phyloP scores from a whole-genome alignment of 371 early-diverging fungal species.

The Haplosporangium sp. region DNA sequence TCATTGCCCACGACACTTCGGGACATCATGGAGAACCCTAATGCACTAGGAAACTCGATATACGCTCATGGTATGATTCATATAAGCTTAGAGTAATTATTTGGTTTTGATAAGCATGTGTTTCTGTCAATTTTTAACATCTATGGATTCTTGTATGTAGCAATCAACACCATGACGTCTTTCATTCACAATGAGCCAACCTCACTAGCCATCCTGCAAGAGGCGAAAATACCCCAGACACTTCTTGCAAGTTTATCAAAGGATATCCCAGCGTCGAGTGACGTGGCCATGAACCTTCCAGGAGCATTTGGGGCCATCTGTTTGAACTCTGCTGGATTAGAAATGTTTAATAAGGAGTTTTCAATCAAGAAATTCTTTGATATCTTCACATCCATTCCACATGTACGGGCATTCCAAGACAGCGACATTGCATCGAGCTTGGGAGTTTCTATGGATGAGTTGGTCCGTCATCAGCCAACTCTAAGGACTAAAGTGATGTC shows the following conservation, averaged over 20 bases:
- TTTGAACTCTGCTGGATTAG: slow-evolving; percentile 87
- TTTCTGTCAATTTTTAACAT: background rate
- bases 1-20: slow-evolving; percentile 83
- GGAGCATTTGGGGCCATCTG: slow-evolving; percentile 97
- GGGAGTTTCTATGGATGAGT: slow-evolving; percentile 93
- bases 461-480: slow-evolving; percentile 94
- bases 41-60: slow-evolving; percentile 80
- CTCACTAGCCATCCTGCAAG: slow-evolving; percentile 90
- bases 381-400: slow-evolving; percentile 82
- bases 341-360: slow-evolving; percentile 78
- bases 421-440: slow-evolving; percentile 83
- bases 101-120: no score
- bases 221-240: slow-evolving; percentile 85
- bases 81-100: no score
- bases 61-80: slow-evolving; percentile 69
- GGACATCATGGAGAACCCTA: slow-evolving; percentile 76
- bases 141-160: slow-evolving; percentile 56
- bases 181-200: slow-evolving; percentile 98
- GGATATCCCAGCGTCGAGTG: slow-evolving; percentile 79
- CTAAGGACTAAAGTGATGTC: slow-evolving; percentile 78
- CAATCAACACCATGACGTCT: slow-evolving; percentile 92
- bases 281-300: slow-evolving; percentile 85
- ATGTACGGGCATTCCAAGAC: slow-evolving; percentile 82
- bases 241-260: slow-evolving; percentile 77
- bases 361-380: slow-evolving; percentile 82